Percentiles rank a stretch among this genome's conserved stretches.
Evolutionary conservation across 805 yeast genomes (phyloP).

Genomic region (Danielia reshetovae): DNA sequence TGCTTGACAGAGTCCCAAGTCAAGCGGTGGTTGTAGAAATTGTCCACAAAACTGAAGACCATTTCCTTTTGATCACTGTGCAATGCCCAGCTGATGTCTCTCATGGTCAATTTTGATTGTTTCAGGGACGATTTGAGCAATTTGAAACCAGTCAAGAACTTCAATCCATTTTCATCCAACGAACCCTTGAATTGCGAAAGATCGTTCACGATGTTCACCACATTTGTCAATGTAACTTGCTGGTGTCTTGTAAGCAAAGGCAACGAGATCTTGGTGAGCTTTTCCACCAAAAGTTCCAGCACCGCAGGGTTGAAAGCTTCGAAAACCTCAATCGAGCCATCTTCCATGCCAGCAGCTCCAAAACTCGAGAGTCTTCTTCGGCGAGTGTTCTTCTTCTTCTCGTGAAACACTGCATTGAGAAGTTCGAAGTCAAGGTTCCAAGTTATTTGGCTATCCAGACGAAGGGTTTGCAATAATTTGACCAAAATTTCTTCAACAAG

Average conservation of each 20-base stretch:
- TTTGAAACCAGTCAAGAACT: conserved; percentile 69
- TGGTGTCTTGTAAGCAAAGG: conserved; percentile 89
- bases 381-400: conserved; percentile 1
- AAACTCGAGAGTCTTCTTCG: neutral
- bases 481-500: conserved; percentile 56
- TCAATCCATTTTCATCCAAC: conserved; percentile 62
- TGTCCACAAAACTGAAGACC: conserved; percentile 47
- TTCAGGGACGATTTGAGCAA: conserved; percentile 49
- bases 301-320: conserved; percentile 38
- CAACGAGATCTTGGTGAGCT: conserved; percentile 58
- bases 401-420: conserved; percentile 13
- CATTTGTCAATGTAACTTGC: conserved; percentile 73
- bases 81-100: conserved; percentile 86
- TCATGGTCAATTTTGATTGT: conserved; percentile 58
- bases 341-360: neutral
- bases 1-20: conserved; percentile 60
- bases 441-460: conserved; percentile 30
- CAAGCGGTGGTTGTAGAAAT: conserved; percentile 40
- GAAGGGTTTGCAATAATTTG: conserved; percentile 47
- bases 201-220: conserved; percentile 59
- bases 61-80: conserved; percentile 77
- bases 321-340: conserved; percentile 23
- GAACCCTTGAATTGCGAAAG: conserved; percentile 42
- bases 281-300: conserved; percentile 50
- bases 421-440: conserved; percentile 35